phyloP scores from a whole-genome alignment of 1,284 basidiomycete genomes.

The Sporisorium sorghi region DNA sequence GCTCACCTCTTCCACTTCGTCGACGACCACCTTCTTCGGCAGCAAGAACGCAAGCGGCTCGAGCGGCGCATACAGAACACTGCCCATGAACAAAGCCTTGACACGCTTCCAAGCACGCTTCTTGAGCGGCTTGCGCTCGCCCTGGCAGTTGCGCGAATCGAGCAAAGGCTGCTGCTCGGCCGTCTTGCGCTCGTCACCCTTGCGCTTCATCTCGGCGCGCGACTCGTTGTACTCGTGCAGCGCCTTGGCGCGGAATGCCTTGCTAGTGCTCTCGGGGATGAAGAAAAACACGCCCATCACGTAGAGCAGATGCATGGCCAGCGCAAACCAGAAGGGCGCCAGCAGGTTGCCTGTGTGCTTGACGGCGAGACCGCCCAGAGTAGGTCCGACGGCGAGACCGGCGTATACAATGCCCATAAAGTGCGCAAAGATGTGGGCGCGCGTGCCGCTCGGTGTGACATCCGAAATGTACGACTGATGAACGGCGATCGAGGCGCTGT shows the following conservation, averaged over 20 bases:
- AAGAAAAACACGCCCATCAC: constrained; percentile 47
- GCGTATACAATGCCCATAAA: constrained; percentile 60
- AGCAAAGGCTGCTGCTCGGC: constrained; percentile 47
- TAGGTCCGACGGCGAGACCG: constrained; percentile 64
- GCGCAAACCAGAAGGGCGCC: constrained; percentile 56
- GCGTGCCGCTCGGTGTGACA: constrained; percentile 60
- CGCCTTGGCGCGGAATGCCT: constrained; percentile 44
- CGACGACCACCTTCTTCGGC: constrained; percentile 49
- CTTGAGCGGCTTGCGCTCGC: constrained; percentile 23
- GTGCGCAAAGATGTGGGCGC: constrained; percentile 61
- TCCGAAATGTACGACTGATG: constrained; percentile 80
- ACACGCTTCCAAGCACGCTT: constrained; percentile 46
- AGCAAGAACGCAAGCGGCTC: constrained; percentile 57
- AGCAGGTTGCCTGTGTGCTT: constrained; percentile 54
- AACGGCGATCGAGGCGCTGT: constrained; percentile 81
- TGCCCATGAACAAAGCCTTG: constrained; percentile 45
- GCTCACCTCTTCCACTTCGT: constrained; percentile 16
- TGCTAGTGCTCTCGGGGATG: constrained; percentile 63
- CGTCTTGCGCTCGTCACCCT: constrained; percentile 39
- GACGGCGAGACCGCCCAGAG: constrained; percentile 62
- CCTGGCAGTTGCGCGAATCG: constrained; percentile 6
- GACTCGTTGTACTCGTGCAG: constrained; percentile 40
- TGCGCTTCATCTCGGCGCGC: constrained; percentile 34
- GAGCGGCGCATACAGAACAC: constrained; percentile 50
- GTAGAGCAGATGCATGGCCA: constrained; percentile 55